Base-by-base conservation (phyloP, 2,329 filamentous ascomycete genomes). In the Teratosphaeriaceae sp. region DNA sequence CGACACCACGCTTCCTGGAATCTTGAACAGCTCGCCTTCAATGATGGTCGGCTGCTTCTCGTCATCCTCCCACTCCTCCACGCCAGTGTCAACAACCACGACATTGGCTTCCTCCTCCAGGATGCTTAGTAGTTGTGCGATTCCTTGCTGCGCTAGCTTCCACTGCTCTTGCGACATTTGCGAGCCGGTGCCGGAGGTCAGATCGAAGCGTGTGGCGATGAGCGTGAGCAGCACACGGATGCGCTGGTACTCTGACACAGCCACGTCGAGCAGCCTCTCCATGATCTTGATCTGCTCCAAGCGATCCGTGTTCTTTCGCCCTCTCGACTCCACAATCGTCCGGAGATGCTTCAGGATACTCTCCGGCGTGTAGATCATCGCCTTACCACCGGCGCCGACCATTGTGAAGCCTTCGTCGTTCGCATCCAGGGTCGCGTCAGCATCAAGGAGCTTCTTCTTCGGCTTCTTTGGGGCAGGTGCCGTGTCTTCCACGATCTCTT, bases 41-140 rank as follows among this genome's bases (percentile, higher is more conserved):
- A 78, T 79, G 54, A 90, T 73, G 23, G 75, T 75, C 12, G 92
- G 92, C 30, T 82, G 78, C 74, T 96, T 97, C 58, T 98, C 94
- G 55, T 98, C 94, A 60, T 98, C 92, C 56, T 98, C 92, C 92
- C 92, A 97, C 69, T 98, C 92, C 64, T 98, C 92, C 18, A 88
- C 92, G 54, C 79, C 82, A 70, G 98, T 92, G 13, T 43, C 41
- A 19, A 92, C 75, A 37, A 98, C 87, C 40, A 97, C 75, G 62
- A 90, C 85, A 51, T 92, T 81, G 48, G 76, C 75, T 70, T 87
- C 87, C 47, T 76, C 68, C 65, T 94, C 87, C 30, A 98, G 80
- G 15, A 88, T 80, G 48, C 80, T 72, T 30, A 98, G 75, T 22
- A 98, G 78, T 37, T 75, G 75, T 12, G 78, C 78, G 49, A 97